Base-by-base conservation (phyloP, 2,329 filamentous ascomycete genomes). In the Hirsutella minnesotensis region DNA sequence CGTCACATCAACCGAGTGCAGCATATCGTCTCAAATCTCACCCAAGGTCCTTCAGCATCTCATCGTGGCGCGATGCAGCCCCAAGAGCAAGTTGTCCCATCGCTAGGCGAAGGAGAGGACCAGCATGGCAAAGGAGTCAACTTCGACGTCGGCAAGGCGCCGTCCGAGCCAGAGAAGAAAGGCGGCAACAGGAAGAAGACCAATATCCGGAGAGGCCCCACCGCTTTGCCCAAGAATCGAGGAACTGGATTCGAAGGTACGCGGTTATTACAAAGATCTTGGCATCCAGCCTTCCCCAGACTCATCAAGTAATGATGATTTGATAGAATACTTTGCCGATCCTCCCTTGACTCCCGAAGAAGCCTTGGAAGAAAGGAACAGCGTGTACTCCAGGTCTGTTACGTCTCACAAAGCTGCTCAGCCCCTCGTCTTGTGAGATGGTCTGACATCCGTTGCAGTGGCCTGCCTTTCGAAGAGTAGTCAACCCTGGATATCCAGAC, bases 281-380 rank as follows among this genome's bases (percentile, higher is more conserved):
- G n/a, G n/a, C n/a, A n/a, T n/a, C n/a, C n/a, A n/a, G n/a, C n/a
- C n/a, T n/a, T n/a, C n/a, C n/a, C n/a, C n/a, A n/a, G n/a, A n/a
- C n/a, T n/a, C n/a, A 40, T 12, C 7, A 5, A 3, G 18, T 3
- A 19, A 30, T 39, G 12, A 41, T 3, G 20, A 9, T 4, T n/a
- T 4, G 3, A 18, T 44, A 75, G 81, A 88, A 47, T 86, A 78
- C 59, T 92, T 77, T 56, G 79, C 83, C 12, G 90, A 96, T 59
- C 72, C 81, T 1, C 88, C 88, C 0, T 64, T 94, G 47, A 89
- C 83, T 0, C 79, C 81, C 0, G 70, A 69, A 0, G 80, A 94
- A 55, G 72, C 76, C 39, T 63, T 71, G 3, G 71, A 82, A 40
- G 85, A 94, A 54, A 65, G 55, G 34, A 54, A 72, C 18, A 68